Conservation (phyloP, 345 rosid species). For the Pelargonium nanum region DNA sequence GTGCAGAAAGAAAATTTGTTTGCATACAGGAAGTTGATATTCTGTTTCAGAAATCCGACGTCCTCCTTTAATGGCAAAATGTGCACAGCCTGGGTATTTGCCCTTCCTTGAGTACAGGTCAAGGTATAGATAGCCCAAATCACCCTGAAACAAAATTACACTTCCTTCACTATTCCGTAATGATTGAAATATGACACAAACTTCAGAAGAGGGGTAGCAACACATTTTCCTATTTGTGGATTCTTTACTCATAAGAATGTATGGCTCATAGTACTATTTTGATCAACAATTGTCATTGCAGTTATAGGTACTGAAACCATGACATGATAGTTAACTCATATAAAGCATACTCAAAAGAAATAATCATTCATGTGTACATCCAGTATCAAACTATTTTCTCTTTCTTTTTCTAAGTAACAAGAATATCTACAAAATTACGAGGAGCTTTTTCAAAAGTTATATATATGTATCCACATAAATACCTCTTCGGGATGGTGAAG, state of each 20-base stretch:
- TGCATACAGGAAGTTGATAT: slow-evolving; percentile 89
- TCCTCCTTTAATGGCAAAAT: slow-evolving; percentile 84
- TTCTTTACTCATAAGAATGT: no score
- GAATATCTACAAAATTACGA: no score
- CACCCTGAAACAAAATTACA: slow-evolving; percentile 52
- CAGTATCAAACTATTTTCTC: no score
- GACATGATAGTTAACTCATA: no score
- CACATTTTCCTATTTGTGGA: no score
- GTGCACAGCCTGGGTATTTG: slow-evolving; percentile 96
- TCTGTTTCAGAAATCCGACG: slow-evolving; percentile 69
- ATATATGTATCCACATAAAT: slow-evolving; percentile 5
- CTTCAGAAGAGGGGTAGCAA: neutral
- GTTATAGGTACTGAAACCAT: no score
- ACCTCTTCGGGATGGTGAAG: slow-evolving; percentile 95
- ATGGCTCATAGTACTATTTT: no score
- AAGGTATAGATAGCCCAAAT: slow-evolving; percentile 80
- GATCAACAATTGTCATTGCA: no score
- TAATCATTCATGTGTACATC: neutral
- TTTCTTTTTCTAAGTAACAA: no score
- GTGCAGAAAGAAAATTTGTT: slow-evolving; percentile 1
- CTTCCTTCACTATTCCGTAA: neutral
- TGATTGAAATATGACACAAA: neutral
- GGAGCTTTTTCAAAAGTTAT: neutral
- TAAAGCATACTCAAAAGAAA: no score
- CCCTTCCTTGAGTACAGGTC: slow-evolving; percentile 78